These are phyloP conservation scores for Pulveroboletus sp. DNA, from an alignment of 768 basidiomycete species.

Conservation along the genomic window DNA sequence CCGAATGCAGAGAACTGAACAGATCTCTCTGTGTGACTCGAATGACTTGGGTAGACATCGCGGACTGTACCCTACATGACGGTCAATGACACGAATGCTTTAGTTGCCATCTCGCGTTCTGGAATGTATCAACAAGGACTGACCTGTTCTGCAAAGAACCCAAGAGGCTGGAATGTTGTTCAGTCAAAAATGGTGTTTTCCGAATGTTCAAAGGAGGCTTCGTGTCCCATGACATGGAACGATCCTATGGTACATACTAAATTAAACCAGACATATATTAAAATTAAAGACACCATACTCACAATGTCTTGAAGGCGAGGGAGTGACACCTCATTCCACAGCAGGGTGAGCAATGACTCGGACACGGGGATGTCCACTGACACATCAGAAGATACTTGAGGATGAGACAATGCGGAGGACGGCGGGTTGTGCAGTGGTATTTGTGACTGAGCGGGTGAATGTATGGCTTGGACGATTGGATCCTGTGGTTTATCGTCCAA, in stretches of 20 bases:
- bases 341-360: background rate
- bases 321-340: constrained; percentile 21
- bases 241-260: constrained; percentile 35
- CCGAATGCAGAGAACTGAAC: constrained; percentile 50
- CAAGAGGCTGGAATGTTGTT: constrained; percentile 54
- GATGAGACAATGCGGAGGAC: background rate
- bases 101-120: background rate
- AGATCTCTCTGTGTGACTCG: constrained; percentile 49
- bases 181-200: constrained; percentile 62
- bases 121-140: constrained; percentile 20
- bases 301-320: constrained; percentile 10
- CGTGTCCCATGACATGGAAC: constrained; percentile 63
- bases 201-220: constrained; percentile 33
- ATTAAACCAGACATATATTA: background rate
- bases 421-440: background rate
- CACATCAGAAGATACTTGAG: background rate
- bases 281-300: constrained; percentile 2
- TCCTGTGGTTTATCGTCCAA: constrained; percentile 74
- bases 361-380: background rate
- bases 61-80: constrained; percentile 46
- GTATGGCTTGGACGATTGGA: constrained; percentile 65
- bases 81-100: constrained; percentile 1
- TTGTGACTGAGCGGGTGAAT: constrained; percentile 12
- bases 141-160: constrained; percentile 62
- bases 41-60: constrained; percentile 36